Evolutionary conservation across 371 early-diverging fungal species (phyloP), one percentile per base, ranked within the genome.

Genomic region (Lichtheimia ornata): DNA sequence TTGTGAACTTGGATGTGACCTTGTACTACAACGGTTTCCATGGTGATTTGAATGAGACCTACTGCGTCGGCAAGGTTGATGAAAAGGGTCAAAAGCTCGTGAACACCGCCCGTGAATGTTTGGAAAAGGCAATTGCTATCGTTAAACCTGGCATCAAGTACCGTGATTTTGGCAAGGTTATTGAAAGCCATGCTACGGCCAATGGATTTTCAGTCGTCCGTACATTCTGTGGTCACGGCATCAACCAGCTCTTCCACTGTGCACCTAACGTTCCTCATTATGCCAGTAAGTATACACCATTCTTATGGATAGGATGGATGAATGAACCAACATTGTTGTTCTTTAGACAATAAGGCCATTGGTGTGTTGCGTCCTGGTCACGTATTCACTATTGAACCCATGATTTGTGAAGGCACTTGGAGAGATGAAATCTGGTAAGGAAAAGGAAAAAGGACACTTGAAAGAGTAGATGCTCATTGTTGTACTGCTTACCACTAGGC

Each of bases 321-420:
- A 2, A 15, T 18, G 35, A 30, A 15, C 3, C 22, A n/a, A 14
- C 52, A 24, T 52, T 24, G 4, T 20, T 24, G 4, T 20, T 24
- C 15, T 27, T 27, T 63, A 84, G 86, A 88, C 62, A 96, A 97
- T 76, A 96, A 95, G 85, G 95, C 97, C 3, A 83, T 96, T 54
- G 99, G 99, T 43, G 86, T 91, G 1, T 92, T 94, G 85, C 92
- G 93, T 74, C 84, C 92, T 35, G 97, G 97, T 12, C 96, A 97
- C 65, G 83, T 88, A 53, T 98, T 98, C 65, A 98, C 98, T 11
- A 98, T 98, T 63, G 97, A 98, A 74, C 98, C 97, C 24, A 97
- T 97, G 97, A 95, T 98, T 70, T 90, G 87, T 63, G 94, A 92
- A 71, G 97, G 93, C 61, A 72, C 73, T 7, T 94, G 76, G 76